These are phyloP conservation scores for Pleurostoma richardsiae DNA, from an alignment of 2,329 filamentous ascomycete genomes.

Conservation along the genomic window DNA sequence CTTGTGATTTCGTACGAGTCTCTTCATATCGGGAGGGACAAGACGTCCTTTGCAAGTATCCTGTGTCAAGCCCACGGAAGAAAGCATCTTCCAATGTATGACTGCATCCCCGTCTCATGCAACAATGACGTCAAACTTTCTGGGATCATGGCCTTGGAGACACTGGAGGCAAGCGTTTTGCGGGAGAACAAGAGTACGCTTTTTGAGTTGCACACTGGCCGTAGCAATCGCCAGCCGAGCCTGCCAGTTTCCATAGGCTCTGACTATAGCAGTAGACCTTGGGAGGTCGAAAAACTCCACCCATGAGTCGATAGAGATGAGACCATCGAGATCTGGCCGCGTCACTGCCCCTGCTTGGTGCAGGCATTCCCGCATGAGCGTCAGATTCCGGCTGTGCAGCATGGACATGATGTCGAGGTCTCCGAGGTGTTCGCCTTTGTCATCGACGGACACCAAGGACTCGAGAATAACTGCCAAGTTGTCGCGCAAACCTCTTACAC, in stretches of 20 bases:
- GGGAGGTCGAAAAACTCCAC: neutral
- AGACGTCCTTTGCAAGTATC: too few species aligned
- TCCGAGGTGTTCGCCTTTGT: neutral
- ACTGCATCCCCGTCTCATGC: too few species aligned
- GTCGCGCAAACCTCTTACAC: neutral
- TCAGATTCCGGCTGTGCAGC: neutral
- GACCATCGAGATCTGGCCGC: neutral
- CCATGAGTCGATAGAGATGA: neutral
- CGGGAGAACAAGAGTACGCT: too few species aligned
- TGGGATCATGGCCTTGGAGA: too few species aligned
- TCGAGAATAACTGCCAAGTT: neutral
- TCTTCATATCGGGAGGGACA: too few species aligned
- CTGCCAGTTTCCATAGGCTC: neutral
- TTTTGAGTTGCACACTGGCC: too few species aligned
- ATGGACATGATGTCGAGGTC: conserved; percentile 1
- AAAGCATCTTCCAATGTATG: too few species aligned
- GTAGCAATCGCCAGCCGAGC: neutral
- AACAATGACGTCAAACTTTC: too few species aligned
- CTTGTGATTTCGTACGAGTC: too few species aligned
- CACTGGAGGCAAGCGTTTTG: too few species aligned
- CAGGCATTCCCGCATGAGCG: neutral
- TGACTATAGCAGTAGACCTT: neutral
- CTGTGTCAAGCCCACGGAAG: too few species aligned
- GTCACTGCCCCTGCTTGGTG: neutral
- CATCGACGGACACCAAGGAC: neutral